Evolutionary conservation across 495 filamentous ascomycete genomes (phyloP).

Genomic region (Oleoguttula mirabilis): DNA sequence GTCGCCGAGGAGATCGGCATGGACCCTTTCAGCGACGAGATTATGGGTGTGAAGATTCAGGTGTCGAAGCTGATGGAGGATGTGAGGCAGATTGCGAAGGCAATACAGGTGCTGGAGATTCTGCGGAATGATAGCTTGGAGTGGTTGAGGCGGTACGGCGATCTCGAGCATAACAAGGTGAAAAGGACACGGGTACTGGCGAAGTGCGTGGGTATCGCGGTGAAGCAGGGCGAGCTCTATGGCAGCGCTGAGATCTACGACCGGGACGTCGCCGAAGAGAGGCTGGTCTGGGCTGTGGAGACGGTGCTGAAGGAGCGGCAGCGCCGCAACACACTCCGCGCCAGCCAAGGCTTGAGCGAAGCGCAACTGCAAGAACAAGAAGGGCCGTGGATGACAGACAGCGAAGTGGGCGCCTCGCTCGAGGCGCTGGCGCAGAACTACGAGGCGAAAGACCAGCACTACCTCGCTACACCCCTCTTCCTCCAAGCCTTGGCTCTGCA

Average conservation of each 20-base stretch:
- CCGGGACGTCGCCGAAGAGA: constrained; percentile 54
- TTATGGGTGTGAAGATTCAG: constrained; percentile 78
- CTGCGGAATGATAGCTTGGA: constrained; percentile 46
- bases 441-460: constrained; percentile 51
- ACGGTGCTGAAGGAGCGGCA: constrained; percentile 61
- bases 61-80: constrained; percentile 68
- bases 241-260: constrained; percentile 46
- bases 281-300: constrained; percentile 72
- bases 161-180: constrained; percentile 34
- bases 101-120: constrained; percentile 62
- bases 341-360: constrained; percentile 38
- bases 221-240: constrained; percentile 77
- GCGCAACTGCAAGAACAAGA: constrained; percentile 32
- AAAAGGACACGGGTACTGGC: constrained; percentile 58
- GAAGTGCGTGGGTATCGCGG: constrained; percentile 58
- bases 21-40: constrained; percentile 79
- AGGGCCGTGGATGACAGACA: constrained; percentile 61
- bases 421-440: constrained; percentile 68
- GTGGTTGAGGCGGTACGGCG: constrained; percentile 43
- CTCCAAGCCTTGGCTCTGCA: constrained; percentile 63
- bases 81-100: constrained; percentile 48
- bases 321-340: constrained; percentile 43
- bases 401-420: constrained; percentile 59
- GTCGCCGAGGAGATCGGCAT: constrained; percentile 58
- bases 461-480: constrained; percentile 77